These are phyloP conservation scores for Thalassiosira exigua DNA, from an alignment of 352 stramenopile genomes.

Conservation along the genomic window DNA sequence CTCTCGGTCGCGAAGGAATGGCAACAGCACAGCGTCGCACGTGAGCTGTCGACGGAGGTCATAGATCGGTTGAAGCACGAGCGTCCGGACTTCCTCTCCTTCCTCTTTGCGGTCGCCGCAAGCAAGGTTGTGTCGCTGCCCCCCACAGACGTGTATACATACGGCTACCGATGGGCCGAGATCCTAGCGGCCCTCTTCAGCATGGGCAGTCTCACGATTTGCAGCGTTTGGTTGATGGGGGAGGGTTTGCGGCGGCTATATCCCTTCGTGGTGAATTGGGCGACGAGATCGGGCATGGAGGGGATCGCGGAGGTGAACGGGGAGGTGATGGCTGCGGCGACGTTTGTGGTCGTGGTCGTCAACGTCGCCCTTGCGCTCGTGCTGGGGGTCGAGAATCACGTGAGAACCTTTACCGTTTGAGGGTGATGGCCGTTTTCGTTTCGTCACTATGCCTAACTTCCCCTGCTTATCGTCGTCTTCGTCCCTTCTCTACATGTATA, in stretches of 20 bases:
- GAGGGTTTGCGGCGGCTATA: slow-evolving; percentile 90
- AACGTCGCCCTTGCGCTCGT: slow-evolving; percentile 96
- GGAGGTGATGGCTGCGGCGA: slow-evolving; percentile 96
- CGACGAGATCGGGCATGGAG: no score
- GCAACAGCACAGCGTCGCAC: no score
- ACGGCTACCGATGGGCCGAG: slow-evolving; percentile 94
- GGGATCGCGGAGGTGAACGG: slow-evolving; percentile 88
- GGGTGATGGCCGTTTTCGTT: no score
- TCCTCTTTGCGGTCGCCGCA: slow-evolving; percentile 75
- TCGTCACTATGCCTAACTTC: no score
- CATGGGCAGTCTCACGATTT: slow-evolving; percentile 92
- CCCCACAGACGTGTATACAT: slow-evolving; percentile 85
- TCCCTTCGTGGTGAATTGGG: slow-evolving; percentile 50
- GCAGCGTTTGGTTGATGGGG: slow-evolving; percentile 93
- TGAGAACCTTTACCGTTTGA: slow-evolving; percentile 74
- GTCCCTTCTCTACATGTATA: no score
- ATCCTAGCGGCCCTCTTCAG: slow-evolving; percentile 93
- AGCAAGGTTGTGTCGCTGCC: slow-evolving; percentile 75
- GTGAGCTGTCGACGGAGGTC: no score
- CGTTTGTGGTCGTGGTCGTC: slow-evolving; percentile 93
- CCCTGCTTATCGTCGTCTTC: no score
- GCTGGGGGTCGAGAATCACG: slow-evolving; percentile 87
- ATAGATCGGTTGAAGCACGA: no score
- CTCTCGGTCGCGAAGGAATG: no score
- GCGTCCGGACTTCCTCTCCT: slow-evolving; percentile 85